Evolutionary conservation across 2,329 filamentous ascomycete species (phyloP).

Genomic region (Lasiodiplodia citricola): DNA sequence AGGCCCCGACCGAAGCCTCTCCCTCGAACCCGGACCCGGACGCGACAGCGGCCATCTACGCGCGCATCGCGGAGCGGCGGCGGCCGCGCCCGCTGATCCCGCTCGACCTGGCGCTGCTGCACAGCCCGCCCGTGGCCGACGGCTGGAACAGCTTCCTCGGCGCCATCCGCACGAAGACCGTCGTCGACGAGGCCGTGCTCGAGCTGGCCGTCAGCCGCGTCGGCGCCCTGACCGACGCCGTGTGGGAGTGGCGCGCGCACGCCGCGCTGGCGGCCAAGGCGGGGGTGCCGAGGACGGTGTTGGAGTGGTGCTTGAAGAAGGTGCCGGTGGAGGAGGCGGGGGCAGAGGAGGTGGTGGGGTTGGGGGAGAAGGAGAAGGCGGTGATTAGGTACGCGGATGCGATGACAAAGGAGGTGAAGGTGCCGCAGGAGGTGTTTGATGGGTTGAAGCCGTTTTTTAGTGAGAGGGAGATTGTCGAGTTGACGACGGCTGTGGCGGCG

Average conservation of each 20-base stretch:
- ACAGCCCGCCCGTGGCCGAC: slow-evolving; percentile 62
- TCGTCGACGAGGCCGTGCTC: slow-evolving; percentile 59
- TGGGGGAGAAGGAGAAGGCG: slow-evolving; percentile 44
- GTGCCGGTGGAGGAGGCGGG: slow-evolving; percentile 43
- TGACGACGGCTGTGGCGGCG: slow-evolving; percentile 76
- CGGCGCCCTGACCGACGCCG: slow-evolving; percentile 78
- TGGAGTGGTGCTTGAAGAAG: slow-evolving; percentile 62
- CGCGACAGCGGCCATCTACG: slow-evolving; percentile 57
- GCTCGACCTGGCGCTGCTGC: slow-evolving; percentile 61
- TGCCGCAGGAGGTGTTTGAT: slow-evolving; percentile 71
- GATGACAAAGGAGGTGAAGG: slow-evolving; percentile 77
- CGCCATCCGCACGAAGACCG: slow-evolving; percentile 60
- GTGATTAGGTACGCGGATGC: slow-evolving; percentile 78
- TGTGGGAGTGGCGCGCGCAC: slow-evolving; percentile 86
- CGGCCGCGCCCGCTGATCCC: slow-evolving; percentile 57
- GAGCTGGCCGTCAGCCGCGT: slow-evolving; percentile 85
- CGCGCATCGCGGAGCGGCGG: slow-evolving; percentile 58
- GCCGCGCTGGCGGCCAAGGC: slow-evolving; percentile 62
- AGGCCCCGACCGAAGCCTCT: slow-evolving; percentile 49
- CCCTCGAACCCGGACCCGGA: slow-evolving; percentile 27
- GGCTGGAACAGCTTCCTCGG: slow-evolving; percentile 65
- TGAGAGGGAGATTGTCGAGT: slow-evolving; percentile 78
- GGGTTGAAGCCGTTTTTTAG: slow-evolving; percentile 65
- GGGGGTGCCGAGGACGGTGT: slow-evolving; percentile 70
- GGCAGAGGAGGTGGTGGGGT: slow-evolving; percentile 29